Conservation (phyloP, 2,329 filamentous ascomycete species). For the Calonectria honghensis region DNA sequence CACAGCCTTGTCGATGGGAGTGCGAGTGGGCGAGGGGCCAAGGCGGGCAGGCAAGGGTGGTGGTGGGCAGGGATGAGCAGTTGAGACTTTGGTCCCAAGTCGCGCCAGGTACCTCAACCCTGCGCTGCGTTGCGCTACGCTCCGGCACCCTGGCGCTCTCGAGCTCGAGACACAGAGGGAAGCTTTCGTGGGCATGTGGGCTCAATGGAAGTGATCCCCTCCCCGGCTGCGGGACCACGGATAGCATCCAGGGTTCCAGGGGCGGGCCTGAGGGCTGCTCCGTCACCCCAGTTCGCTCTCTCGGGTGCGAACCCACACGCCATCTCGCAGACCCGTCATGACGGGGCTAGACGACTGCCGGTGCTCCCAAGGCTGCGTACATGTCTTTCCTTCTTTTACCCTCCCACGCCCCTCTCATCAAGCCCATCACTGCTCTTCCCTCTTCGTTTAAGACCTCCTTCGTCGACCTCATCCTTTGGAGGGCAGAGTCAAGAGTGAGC, state of each 20-base stretch:
- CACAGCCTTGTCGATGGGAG: slow-evolving; percentile 53
- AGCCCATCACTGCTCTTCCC: slow-evolving; percentile 52
- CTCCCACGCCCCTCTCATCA: slow-evolving; percentile 58
- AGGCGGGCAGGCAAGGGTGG: slow-evolving; percentile 47
- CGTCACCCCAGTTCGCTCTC: slow-evolving; percentile 51
- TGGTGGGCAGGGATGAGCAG: slow-evolving; percentile 49
- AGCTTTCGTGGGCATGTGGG: slow-evolving; percentile 41
- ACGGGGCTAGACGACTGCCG: slow-evolving; percentile 54
- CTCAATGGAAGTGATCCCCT: slow-evolving; percentile 50
- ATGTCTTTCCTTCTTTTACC: slow-evolving; percentile 61
- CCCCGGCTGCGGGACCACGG: slow-evolving; percentile 45
- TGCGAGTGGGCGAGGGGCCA: slow-evolving; percentile 35
- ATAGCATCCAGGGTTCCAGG: slow-evolving; percentile 46
- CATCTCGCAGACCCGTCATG: slow-evolving; percentile 56
- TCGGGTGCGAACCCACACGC: slow-evolving; percentile 57
- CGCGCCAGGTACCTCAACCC: slow-evolving; percentile 48
- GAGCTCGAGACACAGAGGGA: slow-evolving; percentile 25
- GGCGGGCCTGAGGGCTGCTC: slow-evolving; percentile 53
- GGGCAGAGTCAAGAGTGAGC: slow-evolving; percentile 57
- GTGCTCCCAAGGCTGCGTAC: slow-evolving; percentile 53
- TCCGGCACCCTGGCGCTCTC: slow-evolving; percentile 25
- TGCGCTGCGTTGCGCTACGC: slow-evolving; percentile 20
- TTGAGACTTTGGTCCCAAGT: slow-evolving; percentile 51
- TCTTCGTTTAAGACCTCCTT: slow-evolving; percentile 57
- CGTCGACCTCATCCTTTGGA: slow-evolving; percentile 58